Percentiles rank a stretch among this genome's conserved stretches.
These are phyloP conservation scores for Pseudoturritis turrita DNA, from an alignment of 345 rosid genomes.

Conservation along the genomic window DNA sequence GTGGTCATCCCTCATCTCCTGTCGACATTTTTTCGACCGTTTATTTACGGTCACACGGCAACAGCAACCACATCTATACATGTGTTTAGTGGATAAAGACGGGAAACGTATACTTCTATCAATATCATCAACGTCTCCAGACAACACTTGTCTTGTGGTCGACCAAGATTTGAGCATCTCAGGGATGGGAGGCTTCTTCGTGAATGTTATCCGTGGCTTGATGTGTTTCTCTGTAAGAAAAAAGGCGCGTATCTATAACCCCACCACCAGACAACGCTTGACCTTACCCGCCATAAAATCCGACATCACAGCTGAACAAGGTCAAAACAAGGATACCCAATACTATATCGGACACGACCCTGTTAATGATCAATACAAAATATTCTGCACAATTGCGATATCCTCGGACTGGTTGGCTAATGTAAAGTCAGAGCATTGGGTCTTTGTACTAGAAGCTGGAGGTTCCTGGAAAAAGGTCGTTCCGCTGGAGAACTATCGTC, in stretches of 20 bases:
- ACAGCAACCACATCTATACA: no score
- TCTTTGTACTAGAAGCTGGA: background rate
- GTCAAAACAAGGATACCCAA: fast-evolving
- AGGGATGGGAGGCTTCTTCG: background rate
- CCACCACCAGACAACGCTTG: background rate
- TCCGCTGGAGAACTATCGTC: background rate
- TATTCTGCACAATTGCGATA: background rate
- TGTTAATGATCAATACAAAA: background rate
- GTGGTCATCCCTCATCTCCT: background rate
- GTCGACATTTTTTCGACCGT: background rate
- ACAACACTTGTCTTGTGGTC: background rate
- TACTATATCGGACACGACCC: background rate
- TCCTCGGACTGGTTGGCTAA: background rate
- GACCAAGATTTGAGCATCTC: background rate
- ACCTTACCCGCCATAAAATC: background rate
- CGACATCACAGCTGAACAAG: background rate
- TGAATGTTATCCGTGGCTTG: background rate
- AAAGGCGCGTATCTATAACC: background rate
- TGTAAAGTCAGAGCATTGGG: background rate
- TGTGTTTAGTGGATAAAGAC: no score
- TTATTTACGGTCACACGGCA: background rate
- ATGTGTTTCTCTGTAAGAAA: background rate
- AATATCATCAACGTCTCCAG: no score
- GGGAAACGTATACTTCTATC: no score
- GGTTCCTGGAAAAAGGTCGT: slow-evolving; percentile 12